Evolutionary conservation across 345 rosid species (phyloP), one percentile per base, ranked within the genome.

Genomic region (Moringa oleifera): DNA sequence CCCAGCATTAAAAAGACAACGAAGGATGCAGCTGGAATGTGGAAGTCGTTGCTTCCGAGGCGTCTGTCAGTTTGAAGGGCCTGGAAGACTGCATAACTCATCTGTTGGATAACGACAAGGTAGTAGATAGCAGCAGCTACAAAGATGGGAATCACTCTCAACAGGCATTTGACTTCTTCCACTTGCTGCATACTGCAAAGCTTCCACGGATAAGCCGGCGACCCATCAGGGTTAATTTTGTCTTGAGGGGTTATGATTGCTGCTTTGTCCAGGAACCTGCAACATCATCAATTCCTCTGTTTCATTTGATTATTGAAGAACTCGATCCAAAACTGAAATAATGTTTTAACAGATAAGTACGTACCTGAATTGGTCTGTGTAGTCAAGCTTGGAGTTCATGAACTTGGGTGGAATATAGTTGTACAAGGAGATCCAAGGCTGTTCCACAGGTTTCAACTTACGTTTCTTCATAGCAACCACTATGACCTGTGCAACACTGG

Each of bases 131-230:
- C 71, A 18, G 82, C 76, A 0, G 88, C 65, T 24, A 75, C 64
- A 90, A 88, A 84, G 57, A 87, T 75, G 19, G 90, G 90, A 37
- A 87, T 67, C 53, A 84, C 77, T 20, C 86, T 71, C 51, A 77
- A 15, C 64, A 79, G 53, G 33, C 88, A 87, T 71, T 87, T 87
- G 66, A 69, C 79, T 77, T 87, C 88, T 58, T 87, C 90, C 21
- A 82, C 85, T 75, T 87, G 90, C 31, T 87, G 90, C 63, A 80
- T 31, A 74, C 90, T 80, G 41, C 90, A 87, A 0, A 87, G 83
- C 21, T 57, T 79, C 90, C 88, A 87, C n/a, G 88, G 85, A 45
- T 82, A 54, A 0, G 45, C 41, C 0, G 88, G 66, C 0, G 86
- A 77, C 0, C 88, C 90, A 11, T 87, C 82, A 4, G 25, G n/a